Conservation (phyloP, 2,329 filamentous ascomycete genomes). For the Aspergillus brunneoviolaceus region DNA sequence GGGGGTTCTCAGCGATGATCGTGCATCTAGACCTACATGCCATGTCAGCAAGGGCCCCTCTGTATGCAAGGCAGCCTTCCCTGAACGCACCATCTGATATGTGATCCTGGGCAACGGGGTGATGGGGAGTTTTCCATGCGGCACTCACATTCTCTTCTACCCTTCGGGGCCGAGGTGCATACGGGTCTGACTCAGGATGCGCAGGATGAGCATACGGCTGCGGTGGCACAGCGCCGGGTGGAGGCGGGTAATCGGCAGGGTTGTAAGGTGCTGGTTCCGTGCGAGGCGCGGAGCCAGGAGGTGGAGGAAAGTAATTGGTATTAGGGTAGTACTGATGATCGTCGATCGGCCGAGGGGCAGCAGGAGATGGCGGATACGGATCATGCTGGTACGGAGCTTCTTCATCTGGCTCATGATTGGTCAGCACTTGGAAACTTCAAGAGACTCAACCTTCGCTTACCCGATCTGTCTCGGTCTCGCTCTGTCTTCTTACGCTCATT, state of each 20-base stretch:
- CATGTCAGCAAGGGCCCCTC: conserved; percentile 8
- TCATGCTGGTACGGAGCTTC: conserved; percentile 40
- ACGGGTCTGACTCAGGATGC: conserved; percentile 38
- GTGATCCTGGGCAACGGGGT: conserved; percentile 37
- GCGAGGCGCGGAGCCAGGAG: conserved; percentile 35
- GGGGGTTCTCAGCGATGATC: conserved; percentile 11
- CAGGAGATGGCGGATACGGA: conserved; percentile 40
- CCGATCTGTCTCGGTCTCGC: conserved; percentile 46
- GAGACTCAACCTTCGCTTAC: conserved; percentile 41
- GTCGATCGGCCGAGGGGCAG: conserved; percentile 31
- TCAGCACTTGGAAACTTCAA: conserved; percentile 7
- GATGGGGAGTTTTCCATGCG: conserved; percentile 33
- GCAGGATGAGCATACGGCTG: conserved; percentile 41
- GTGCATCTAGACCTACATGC: conserved; percentile 23
- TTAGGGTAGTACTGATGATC: conserved; percentile 43
- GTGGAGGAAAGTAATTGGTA: conserved; percentile 45
- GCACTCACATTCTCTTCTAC: conserved; percentile 54
- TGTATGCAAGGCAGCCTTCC: conserved; percentile 13
- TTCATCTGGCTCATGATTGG: conserved; percentile 40
- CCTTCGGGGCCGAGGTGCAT: conserved; percentile 39
- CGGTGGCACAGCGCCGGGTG: conserved; percentile 39
- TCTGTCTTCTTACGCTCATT: conserved; percentile 58
- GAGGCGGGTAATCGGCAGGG: conserved; percentile 44
- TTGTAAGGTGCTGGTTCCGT: conserved; percentile 34
- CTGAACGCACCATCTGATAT: conserved; percentile 45